These are phyloP conservation scores for Saturnispora sanitii DNA, from an alignment of 805 yeast species.

Conservation along the genomic window DNA sequence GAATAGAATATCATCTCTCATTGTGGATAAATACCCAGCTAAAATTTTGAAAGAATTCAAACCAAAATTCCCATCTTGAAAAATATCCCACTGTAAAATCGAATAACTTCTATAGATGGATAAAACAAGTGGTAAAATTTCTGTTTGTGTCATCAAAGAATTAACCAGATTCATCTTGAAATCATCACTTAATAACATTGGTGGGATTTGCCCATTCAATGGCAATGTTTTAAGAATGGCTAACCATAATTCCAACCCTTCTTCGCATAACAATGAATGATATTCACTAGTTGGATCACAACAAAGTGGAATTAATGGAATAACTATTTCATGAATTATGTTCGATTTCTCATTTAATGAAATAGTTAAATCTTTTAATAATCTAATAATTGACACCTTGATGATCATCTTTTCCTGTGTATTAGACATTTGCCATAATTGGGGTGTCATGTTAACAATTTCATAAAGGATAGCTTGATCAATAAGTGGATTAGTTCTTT, in stretches of 20 bases:
- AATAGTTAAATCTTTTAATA: slow-evolving; percentile 44
- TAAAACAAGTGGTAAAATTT: slow-evolving; percentile 54
- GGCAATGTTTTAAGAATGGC: slow-evolving; percentile 57
- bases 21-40: slow-evolving; percentile 42
- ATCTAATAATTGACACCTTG: slow-evolving; percentile 43
- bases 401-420: slow-evolving; percentile 35
- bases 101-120: slow-evolving; percentile 56
- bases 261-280: slow-evolving; percentile 60
- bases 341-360: slow-evolving; percentile 47
- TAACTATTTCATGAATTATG: slow-evolving; percentile 41
- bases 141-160: slow-evolving; percentile 64
- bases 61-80: slow-evolving; percentile 31
- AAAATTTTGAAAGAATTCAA: slow-evolving; percentile 38
- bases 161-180: slow-evolving; percentile 41
- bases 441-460: slow-evolving; percentile 51
- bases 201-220: slow-evolving; percentile 22
- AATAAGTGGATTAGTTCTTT: slow-evolving; percentile 55
- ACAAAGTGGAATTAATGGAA: slow-evolving; percentile 54
- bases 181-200: slow-evolving; percentile 30
- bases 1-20: slow-evolving; percentile 64
- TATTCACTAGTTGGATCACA: slow-evolving; percentile 52
- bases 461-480: slow-evolving; percentile 40
- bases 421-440: slow-evolving; percentile 59
- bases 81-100: slow-evolving; percentile 35
- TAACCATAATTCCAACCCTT: slow-evolving; percentile 82